A percentile compares a stretch with the other conserved stretches of the same genome.
Evolutionary conservation across 148 eudicot species (phyloP).

Genomic region (Heliosperma pusillum): DNA sequence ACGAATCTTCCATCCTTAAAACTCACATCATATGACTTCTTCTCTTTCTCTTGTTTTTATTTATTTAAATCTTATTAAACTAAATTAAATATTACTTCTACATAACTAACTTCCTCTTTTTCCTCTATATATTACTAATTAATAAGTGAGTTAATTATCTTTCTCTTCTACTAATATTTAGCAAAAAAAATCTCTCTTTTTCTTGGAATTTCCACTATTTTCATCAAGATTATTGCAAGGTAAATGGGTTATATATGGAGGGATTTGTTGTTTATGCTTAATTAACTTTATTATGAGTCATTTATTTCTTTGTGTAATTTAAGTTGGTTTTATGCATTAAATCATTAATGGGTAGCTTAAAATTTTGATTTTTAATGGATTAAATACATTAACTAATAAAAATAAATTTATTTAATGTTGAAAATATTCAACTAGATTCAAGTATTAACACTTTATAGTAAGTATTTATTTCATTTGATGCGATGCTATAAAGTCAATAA

Average conservation of each 20-base stretch:
- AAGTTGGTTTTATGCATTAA: not conserved
- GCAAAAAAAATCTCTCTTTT: not conserved
- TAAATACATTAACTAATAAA: not conserved
- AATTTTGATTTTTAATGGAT: constrained; percentile 7
- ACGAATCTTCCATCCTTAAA: constrained; percentile 15
- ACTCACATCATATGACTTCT: constrained; percentile 6
- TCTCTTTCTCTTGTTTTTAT: not conserved
- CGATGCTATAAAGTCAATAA: not conserved
- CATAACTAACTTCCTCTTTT: not conserved
- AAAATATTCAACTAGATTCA: not conserved
- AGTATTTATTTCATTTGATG: not conserved
- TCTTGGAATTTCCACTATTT: not conserved
- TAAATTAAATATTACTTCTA: too few relatives aligned
- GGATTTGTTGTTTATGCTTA: too few relatives aligned
- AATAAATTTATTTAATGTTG: too few relatives aligned
- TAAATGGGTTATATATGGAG: not conserved
- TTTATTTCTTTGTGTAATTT: too few relatives aligned
- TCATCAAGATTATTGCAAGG: not conserved
- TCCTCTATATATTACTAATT: not conserved
- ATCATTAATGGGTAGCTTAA: not conserved
- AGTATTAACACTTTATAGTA: not conserved
- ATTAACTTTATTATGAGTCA: too few relatives aligned
- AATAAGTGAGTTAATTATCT: too few relatives aligned
- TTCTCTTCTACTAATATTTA: too few relatives aligned
- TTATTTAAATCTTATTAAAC: too few relatives aligned